Evolutionary conservation across 83 land plant species (phyloP).

Genomic region (Larix sibirica): DNA sequence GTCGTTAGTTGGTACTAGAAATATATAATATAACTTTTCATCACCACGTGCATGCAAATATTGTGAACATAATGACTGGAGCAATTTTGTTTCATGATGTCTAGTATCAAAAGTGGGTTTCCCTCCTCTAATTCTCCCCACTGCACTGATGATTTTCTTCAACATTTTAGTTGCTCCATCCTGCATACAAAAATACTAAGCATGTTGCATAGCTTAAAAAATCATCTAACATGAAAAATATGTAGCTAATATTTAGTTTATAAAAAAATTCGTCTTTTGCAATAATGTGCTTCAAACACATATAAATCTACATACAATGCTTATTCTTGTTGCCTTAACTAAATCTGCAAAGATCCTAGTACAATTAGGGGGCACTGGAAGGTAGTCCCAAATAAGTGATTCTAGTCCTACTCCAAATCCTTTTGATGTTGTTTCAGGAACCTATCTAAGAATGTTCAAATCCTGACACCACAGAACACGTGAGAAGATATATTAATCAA

Average conservation of each 20-base stretch:
- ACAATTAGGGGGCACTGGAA: slow-evolving; percentile 96
- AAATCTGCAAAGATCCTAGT: slow-evolving; percentile 53
- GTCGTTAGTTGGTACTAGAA: background rate
- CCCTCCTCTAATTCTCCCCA: slow-evolving; percentile 50
- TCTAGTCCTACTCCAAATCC: slow-evolving; percentile 59
- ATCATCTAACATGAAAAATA: background rate
- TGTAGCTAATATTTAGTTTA: too few species aligned
- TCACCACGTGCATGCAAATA: slow-evolving; percentile 72
- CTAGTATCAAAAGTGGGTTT: slow-evolving; percentile 50
- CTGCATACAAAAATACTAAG: slow-evolving; percentile 9
- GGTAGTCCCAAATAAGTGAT: slow-evolving; percentile 54
- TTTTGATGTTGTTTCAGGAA: slow-evolving; percentile 55
- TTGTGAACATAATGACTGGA: slow-evolving; percentile 50
- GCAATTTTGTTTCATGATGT: slow-evolving; percentile 55
- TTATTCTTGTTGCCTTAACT: slow-evolving; percentile 43
- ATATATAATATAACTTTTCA: slow-evolving; percentile 33
- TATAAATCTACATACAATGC: slow-evolving; percentile 35
- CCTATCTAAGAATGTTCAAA: slow-evolving; percentile 50
- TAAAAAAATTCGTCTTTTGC: too few species aligned
- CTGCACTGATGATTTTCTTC: slow-evolving; percentile 44
- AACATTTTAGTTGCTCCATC: slow-evolving; percentile 31
- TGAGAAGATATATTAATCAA: background rate
- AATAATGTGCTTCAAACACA: too few species aligned
- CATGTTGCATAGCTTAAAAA: background rate
- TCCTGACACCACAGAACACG: background rate